Base-by-base conservation (phyloP, 2,329 filamentous ascomycete species). In the Alternaria sp. region DNA sequence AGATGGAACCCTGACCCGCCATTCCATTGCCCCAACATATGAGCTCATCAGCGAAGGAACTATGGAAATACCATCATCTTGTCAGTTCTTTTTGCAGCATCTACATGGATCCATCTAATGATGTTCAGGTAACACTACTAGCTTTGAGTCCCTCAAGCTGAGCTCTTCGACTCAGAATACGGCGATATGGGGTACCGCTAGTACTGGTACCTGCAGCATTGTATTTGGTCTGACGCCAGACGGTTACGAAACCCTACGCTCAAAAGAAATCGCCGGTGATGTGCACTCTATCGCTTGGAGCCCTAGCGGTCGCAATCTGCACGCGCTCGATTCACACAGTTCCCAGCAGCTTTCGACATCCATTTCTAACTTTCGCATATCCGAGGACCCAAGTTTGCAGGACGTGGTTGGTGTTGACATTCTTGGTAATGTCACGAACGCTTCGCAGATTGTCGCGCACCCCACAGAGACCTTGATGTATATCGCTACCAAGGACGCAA, bases 321-420 rank as follows among this genome's bases (percentile, higher is more conserved):
- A 68, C 25, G 70, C 69, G 11, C 54, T 73, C 2, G 61, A 72
- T 56, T 70, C 62, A 10, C 62, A 62, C 27, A 28, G 63, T 14
- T 69, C 64, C 4, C 16, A 52, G 2, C 49, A 58, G 4, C 43
- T 62, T 12, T 51, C 57, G n/a, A 67, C 63, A 3, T 68, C 63
- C 4, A 66, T 71, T 12, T 60, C 66, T 18, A 73, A 71, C 56
- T 73, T 65, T 59, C 63, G 53, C 58, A 71, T 73, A 34, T 50
- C 46, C 20, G 32, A 36, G 16, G 20, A 50, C 18, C 12, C 46
- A 7, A 27, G 3, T 25, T 27, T 50, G 46, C 46, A 50, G 30
- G 61, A 65, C 49, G 56, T 68, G 32, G 49, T 64, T 10, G 59
- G 55, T 25, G 66, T 58, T 16, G 62, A 67, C 27, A 14, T 65